Conservation (phyloP, 129 eudicot genomes). For the Erigeron canadensis region DNA sequence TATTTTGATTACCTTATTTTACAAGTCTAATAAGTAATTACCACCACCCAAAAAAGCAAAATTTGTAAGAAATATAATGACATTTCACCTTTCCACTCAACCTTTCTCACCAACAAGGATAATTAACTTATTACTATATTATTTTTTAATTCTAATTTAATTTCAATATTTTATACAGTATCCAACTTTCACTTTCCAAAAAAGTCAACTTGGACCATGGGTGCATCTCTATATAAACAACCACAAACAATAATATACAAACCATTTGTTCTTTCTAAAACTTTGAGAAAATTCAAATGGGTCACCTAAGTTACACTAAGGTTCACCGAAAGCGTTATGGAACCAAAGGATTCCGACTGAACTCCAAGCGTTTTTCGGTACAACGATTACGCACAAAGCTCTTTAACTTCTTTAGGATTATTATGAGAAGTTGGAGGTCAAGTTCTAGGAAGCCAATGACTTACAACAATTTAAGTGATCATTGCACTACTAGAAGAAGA, state of each 20-base stretch:
- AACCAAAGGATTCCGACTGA: constrained; percentile 57
- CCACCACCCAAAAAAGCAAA: constrained; percentile 15
- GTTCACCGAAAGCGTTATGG: constrained; percentile 42
- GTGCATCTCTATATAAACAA: constrained; percentile 25
- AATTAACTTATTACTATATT: not conserved
- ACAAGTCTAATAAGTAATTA: not conserved
- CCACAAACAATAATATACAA: constrained; percentile 25
- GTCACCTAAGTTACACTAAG: constrained; percentile 45
- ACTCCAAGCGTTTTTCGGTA: constrained; percentile 55
- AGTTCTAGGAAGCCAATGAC: constrained; percentile 24
- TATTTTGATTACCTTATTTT: no score
- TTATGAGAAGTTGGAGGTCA: constrained; percentile 45
- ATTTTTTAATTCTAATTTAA: not conserved
- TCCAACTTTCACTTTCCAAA: constrained; percentile 20
- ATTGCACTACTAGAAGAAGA: constrained; percentile 13
- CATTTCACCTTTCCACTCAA: constrained; percentile 13
- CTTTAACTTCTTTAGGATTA: constrained; percentile 31
- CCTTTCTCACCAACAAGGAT: constrained; percentile 31
- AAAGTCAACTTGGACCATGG: constrained; percentile 26
- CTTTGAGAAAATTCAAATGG: constrained; percentile 31
- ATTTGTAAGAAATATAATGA: constrained; percentile 11
- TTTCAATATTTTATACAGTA: not conserved
- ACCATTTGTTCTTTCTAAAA: constrained; percentile 16
- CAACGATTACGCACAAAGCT: constrained; percentile 53
- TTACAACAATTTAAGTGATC: not conserved